phyloP scores from a whole-genome alignment of 371 early-diverging fungal genomes.

The Cokeromyces recurvatus region DNA sequence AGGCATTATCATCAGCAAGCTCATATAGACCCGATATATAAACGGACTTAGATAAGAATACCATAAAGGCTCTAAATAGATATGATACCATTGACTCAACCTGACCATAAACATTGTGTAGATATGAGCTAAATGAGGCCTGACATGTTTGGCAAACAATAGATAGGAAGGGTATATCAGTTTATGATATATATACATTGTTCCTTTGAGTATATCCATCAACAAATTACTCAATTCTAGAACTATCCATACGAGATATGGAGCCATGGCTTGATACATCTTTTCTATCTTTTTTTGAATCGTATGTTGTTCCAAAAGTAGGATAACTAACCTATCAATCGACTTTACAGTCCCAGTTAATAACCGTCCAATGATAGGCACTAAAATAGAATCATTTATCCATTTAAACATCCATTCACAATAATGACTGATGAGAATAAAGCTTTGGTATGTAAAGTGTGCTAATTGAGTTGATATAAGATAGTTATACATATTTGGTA shows the following conservation, averaged over 20 bases:
- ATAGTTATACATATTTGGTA: constrained; percentile 10
- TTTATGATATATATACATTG: background rate
- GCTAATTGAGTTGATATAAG: constrained; percentile 6
- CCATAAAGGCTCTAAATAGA: background rate
- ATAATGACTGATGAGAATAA: background rate
- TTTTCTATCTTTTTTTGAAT: constrained; percentile 3
- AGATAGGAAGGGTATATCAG: constrained; percentile 7
- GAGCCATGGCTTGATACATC: constrained; percentile 3
- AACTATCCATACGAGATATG: constrained; percentile 2
- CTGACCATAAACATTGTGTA: constrained; percentile 1
- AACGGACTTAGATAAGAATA: constrained; percentile 9
- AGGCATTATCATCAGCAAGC: constrained; percentile 5
- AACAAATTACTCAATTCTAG: background rate
- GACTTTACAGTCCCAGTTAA: constrained; percentile 6
- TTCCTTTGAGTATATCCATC: background rate
- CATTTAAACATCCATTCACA: background rate
- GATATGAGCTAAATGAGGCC: constrained; percentile 11
- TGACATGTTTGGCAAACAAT: constrained; percentile 11
- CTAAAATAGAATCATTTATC: background rate
- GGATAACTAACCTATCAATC: constrained; percentile 12
- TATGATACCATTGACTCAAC: background rate
- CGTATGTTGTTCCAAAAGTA: constrained; percentile 7
- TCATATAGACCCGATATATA: constrained; percentile 1
- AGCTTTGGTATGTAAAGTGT: background rate
- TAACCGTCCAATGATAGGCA: constrained; percentile 14